Conservation (phyloP, 192 early-diverging fungal genomes). For the Paraglomus brasilianum region DNA sequence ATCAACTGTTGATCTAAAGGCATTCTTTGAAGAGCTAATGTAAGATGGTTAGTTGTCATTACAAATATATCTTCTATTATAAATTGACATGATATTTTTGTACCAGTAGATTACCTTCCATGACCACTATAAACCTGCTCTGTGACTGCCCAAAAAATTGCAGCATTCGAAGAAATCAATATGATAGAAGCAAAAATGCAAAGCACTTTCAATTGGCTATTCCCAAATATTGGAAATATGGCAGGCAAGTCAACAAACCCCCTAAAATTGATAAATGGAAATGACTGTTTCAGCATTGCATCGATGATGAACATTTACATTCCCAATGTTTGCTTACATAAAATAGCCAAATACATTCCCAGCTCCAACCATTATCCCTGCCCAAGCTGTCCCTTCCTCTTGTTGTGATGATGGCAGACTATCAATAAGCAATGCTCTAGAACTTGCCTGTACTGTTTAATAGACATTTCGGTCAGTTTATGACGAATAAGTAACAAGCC, state of each 20-base stretch:
- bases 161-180: slow-evolving; percentile 55
- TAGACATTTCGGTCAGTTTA: not conserved
- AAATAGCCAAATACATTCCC: slow-evolving; percentile 89
- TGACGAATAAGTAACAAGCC: not conserved
- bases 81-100: slow-evolving; percentile 5
- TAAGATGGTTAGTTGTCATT: not conserved
- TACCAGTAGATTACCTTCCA: not conserved
- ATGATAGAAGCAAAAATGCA: slow-evolving; percentile 71
- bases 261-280: no score
- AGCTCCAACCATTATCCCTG: slow-evolving; percentile 80
- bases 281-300: not conserved
- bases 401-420: slow-evolving; percentile 77
- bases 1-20: slow-evolving; percentile 26
- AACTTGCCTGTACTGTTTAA: slow-evolving; percentile 71
- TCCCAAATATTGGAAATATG: slow-evolving; percentile 70
- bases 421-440: slow-evolving; percentile 87
- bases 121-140: slow-evolving; percentile 47
- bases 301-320: no score
- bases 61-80: not conserved
- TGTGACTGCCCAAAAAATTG: slow-evolving; percentile 69
- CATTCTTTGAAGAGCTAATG: not conserved
- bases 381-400: slow-evolving; percentile 82
- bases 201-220: slow-evolving; percentile 79
- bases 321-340: slow-evolving; percentile 53
- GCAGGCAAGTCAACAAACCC: slow-evolving; percentile 77